Conservation (phyloP, 2,329 filamentous ascomycete species). For the Pyrenophora teres region DNA sequence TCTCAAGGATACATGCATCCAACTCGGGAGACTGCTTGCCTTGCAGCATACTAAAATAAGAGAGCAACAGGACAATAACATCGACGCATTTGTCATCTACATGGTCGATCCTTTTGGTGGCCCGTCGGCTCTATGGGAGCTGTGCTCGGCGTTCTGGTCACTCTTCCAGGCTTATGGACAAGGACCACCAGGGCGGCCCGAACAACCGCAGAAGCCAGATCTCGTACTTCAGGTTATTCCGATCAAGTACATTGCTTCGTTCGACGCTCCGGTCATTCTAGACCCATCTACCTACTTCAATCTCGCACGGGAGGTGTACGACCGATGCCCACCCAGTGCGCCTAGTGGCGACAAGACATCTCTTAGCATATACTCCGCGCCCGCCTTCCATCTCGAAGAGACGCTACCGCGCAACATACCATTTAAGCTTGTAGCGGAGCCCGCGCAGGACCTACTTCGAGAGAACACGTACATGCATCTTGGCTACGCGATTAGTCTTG, state of each 20-base stretch:
- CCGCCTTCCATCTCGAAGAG: constrained; percentile 74
- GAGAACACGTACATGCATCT: constrained; percentile 83
- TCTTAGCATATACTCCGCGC: constrained; percentile 63
- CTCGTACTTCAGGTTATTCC: constrained; percentile 79
- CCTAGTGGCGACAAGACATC: constrained; percentile 43
- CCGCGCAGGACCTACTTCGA: constrained; percentile 73
- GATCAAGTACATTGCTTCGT: constrained; percentile 67
- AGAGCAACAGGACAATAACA: constrained; percentile 57
- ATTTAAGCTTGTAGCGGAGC: constrained; percentile 71
- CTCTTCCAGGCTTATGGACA: constrained; percentile 68
- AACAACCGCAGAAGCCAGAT: constrained; percentile 53
- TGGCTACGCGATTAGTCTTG: constrained; percentile 75
- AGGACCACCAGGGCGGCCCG: constrained; percentile 52
- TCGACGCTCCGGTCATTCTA: constrained; percentile 66
- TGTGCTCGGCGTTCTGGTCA: constrained; percentile 74
- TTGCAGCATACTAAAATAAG: constrained; percentile 40
- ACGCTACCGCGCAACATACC: constrained; percentile 72
- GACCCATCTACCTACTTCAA: constrained; percentile 63
- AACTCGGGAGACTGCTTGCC: constrained; percentile 50
- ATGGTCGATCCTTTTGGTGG: constrained; percentile 72
- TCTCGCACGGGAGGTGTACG: constrained; percentile 76
- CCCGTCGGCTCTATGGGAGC: constrained; percentile 64
- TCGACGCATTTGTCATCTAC: constrained; percentile 68
- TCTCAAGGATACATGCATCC: constrained; percentile 44
- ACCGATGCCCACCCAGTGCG: constrained; percentile 65